These are phyloP conservation scores for Ogataea parapolymorpha DNA, from an alignment of 805 yeast species.

Conservation along the genomic window DNA sequence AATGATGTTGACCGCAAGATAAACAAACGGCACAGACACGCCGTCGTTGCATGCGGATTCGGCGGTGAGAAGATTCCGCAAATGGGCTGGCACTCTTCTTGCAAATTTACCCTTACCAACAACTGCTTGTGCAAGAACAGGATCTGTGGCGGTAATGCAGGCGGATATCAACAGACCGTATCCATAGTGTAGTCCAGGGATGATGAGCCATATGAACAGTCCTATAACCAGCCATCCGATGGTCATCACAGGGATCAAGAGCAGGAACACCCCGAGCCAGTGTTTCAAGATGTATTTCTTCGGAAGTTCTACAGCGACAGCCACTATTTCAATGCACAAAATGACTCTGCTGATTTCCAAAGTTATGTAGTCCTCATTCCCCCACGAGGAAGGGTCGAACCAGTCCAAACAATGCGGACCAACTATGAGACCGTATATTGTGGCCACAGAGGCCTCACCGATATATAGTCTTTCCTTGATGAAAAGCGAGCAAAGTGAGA, in stretches of 20 bases:
- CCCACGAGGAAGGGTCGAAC: conserved; percentile 58
- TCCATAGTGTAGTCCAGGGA: conserved; percentile 53
- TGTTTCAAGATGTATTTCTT: conserved; percentile 59
- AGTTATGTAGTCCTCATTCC: conserved; percentile 51
- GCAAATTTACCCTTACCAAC: conserved; percentile 74
- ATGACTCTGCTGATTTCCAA: conserved; percentile 60
- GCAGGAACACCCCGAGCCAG: conserved; percentile 54
- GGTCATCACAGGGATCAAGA: conserved; percentile 68
- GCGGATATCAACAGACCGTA: conserved; percentile 61
- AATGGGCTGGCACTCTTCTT: conserved; percentile 58
- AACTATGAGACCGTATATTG: conserved; percentile 57
- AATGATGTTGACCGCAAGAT: conserved; percentile 52
- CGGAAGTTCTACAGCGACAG: conserved; percentile 73
- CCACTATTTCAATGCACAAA: conserved; percentile 66
- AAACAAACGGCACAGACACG: conserved; percentile 67
- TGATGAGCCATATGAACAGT: conserved; percentile 55
- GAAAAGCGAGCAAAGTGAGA: conserved; percentile 55
- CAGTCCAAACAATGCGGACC: conserved; percentile 59
- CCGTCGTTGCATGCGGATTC: conserved; percentile 80
- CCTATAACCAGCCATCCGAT: conserved; percentile 67
- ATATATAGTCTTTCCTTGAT: conserved; percentile 57
- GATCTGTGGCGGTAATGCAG: conserved; percentile 77
- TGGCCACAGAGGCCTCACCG: conserved; percentile 66
- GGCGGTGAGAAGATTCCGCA: conserved; percentile 59
- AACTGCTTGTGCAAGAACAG: conserved; percentile 69